A percentile compares a stretch with the other conserved stretches of the same genome.
Conservation (phyloP, 768 basidiomycete species). For the Trametes cinnabarina region DNA sequence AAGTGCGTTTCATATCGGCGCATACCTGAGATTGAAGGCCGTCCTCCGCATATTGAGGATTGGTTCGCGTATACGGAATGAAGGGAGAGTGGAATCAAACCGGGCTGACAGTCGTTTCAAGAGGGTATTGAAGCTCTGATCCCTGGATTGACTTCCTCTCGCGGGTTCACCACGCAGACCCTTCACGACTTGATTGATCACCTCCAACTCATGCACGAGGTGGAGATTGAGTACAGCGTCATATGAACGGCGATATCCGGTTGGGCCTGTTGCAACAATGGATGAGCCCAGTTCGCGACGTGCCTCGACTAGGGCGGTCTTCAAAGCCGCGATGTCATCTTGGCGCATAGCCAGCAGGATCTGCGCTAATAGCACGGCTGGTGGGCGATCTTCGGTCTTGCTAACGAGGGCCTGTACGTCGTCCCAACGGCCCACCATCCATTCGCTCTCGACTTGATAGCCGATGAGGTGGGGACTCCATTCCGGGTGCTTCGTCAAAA, state of each 20-base stretch:
- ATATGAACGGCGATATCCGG: slow-evolving; percentile 84
- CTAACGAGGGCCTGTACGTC: slow-evolving; percentile 67
- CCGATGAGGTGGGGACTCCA: slow-evolving; percentile 78
- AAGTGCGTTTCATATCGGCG: background rate
- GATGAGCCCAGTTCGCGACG: slow-evolving; percentile 73
- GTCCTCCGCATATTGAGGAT: slow-evolving; percentile 87
- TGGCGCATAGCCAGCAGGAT: slow-evolving; percentile 77
- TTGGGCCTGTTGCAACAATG: slow-evolving; percentile 75
- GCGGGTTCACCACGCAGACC: slow-evolving; percentile 33
- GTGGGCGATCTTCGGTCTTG: slow-evolving; percentile 46
- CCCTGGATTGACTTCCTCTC: slow-evolving; percentile 30
- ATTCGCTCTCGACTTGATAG: slow-evolving; percentile 90
- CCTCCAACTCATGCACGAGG: slow-evolving; percentile 79
- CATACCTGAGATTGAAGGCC: slow-evolving; percentile 62
- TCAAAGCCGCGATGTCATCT: slow-evolving; percentile 45
- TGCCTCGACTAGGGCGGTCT: slow-evolving; percentile 56
- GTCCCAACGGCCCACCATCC: slow-evolving; percentile 94
- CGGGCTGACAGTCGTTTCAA: slow-evolving; percentile 57
- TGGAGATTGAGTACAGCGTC: slow-evolving; percentile 85
- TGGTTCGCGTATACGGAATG: slow-evolving; percentile 85
- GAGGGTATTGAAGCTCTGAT: slow-evolving; percentile 37
- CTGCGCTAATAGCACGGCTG: slow-evolving; percentile 72
- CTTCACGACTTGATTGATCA: slow-evolving; percentile 50
- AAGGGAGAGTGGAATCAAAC: slow-evolving; percentile 76
- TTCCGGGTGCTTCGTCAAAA: slow-evolving; percentile 78